Base-by-base conservation (phyloP, 495 filamentous ascomycete species). In the Glutinoglossum americanum region DNA sequence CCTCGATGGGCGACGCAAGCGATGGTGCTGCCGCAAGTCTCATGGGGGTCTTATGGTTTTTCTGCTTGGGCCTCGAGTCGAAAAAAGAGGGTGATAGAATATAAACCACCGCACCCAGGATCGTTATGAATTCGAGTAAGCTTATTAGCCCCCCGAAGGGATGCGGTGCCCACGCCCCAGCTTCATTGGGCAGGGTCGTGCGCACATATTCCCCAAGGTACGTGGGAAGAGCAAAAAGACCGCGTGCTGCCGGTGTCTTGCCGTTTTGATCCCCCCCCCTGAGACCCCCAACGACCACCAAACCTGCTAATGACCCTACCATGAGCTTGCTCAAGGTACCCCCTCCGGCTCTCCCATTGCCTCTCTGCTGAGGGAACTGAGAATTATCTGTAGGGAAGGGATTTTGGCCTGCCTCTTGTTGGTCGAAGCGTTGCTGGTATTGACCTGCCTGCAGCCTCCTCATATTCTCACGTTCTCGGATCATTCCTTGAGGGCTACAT, bases 261-360 rank as follows among this genome's bases (percentile, higher is more conserved):
- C 69, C 70, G 51, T 78, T 79, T 41, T 75, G 69, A 60, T 80
- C 73, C 25, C 72, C 70, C 60, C 78, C 76, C 26, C 69, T 68
- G 57, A 89, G 70, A 8, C 86, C 86, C 67, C 94, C 87, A 60
- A 94, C 65, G 44, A 96, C 76, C 88, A 95, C 93, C 35, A 97
- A 69, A 0, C 90, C 88, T 37, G 89, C 90, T 58, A 97, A 74
- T 32, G 87, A 85, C 30, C 90, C 90, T 13, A 96, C 77, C 84
- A 97, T 90, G 61, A 95, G 73, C 65, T 88, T 93, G 57, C 77
- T 80, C 61, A 80, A 70, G 61, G 77, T 66, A 0, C 62, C 62
- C 28, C 57, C 62, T 44, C 56, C 57, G 25, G 55, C 55, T 15
- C 64, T 60, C 54, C 62, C 28, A 49, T 71, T 72, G 23, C 71